These are phyloP conservation scores for Phytophthora sojae DNA, from an alignment of 352 stramenopile genomes.

Conservation along the genomic window DNA sequence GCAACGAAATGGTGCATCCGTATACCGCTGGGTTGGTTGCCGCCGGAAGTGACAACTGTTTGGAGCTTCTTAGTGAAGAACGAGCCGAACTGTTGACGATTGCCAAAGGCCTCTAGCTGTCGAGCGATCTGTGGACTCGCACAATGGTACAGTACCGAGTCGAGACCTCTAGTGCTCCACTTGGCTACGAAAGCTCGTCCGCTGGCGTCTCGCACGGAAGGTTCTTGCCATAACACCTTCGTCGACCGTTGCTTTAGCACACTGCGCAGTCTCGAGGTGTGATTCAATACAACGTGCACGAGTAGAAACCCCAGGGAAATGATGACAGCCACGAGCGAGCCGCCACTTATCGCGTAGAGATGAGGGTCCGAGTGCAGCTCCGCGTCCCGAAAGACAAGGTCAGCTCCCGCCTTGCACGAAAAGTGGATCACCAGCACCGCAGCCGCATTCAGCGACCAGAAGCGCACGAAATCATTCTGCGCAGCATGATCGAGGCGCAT, in stretches of 20 bases:
- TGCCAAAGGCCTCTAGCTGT: constrained; percentile 21
- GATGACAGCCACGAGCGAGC: constrained; percentile 14
- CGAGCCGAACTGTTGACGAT: constrained; percentile 13
- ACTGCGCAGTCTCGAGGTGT: not conserved
- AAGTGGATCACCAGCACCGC: constrained; percentile 36
- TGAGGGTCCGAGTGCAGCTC: constrained; percentile 43
- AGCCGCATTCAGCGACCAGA: constrained; percentile 20
- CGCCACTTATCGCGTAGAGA: constrained; percentile 45
- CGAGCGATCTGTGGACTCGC: constrained; percentile 30
- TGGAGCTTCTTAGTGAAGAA: constrained; percentile 14
- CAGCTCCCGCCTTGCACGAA: constrained; percentile 26
- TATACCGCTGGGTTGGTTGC: constrained; percentile 1
- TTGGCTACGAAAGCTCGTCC: constrained; percentile 28
- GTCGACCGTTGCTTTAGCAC: constrained; percentile 15
- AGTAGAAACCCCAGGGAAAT: constrained; percentile 34
- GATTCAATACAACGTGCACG: constrained; percentile 15
- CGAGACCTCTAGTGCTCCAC: constrained; percentile 28
- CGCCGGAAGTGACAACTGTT: not conserved
- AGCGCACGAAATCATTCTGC: constrained; percentile 20
- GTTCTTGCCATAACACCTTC: constrained; percentile 14
- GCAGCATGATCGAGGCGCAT: constrained; percentile 28
- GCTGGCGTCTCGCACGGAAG: constrained; percentile 1
- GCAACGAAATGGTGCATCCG: constrained; percentile 28
- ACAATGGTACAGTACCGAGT: constrained; percentile 31
- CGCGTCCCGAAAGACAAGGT: constrained; percentile 27